Evolutionary conservation across 75 land plant species (phyloP).

Genomic region (Picea glauca): DNA sequence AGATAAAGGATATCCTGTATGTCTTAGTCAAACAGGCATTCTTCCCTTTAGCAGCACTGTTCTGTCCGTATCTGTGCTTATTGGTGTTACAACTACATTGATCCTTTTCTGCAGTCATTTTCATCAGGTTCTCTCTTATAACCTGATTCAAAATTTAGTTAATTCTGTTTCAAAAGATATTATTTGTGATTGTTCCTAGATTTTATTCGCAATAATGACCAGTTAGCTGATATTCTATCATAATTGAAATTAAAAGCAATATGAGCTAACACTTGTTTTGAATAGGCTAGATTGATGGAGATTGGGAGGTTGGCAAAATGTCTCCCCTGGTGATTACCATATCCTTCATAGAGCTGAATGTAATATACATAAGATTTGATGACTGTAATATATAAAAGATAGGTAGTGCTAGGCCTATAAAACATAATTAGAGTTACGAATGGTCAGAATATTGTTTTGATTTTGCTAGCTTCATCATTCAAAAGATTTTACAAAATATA

Average conservation of each 20-base stretch:
- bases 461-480: background rate
- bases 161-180: background rate
- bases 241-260: background rate
- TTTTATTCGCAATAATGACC: background rate
- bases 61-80: slow-evolving; percentile 60
- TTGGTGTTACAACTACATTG: slow-evolving; percentile 84
- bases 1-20: background rate
- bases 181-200: background rate
- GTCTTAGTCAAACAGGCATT: slow-evolving; percentile 28
- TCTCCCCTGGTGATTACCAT: slow-evolving; percentile 76
- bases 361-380: no score
- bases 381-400: background rate
- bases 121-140: slow-evolving; percentile 67
- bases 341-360: background rate
- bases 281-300: slow-evolving; percentile 74
- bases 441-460: background rate
- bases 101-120: slow-evolving; percentile 99
- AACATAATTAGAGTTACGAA: no score
- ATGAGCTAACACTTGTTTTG: slow-evolving; percentile 5
- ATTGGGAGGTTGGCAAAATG: slow-evolving; percentile 73
- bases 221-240: background rate
- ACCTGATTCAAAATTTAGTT: background rate
- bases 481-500: no score
- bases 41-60: slow-evolving; percentile 46
- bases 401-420: background rate